Percentiles rank a stretch among this genome's conserved stretches.
Conservation (phyloP, 306 rosid species). For the Prunus davidiana region DNA sequence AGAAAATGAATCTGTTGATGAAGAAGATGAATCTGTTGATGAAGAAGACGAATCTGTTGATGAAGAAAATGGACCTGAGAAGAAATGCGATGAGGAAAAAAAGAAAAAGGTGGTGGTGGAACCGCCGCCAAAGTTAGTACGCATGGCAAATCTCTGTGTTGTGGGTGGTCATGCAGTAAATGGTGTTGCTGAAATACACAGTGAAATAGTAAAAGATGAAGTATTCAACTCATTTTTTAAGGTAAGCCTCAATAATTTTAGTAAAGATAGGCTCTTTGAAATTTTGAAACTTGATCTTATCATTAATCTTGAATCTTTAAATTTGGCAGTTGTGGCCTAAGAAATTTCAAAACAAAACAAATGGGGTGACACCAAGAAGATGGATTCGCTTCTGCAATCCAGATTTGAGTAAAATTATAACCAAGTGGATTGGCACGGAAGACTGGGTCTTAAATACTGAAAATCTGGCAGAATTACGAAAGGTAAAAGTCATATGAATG, state of each 20-base stretch:
- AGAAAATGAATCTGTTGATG: constrained; percentile 13
- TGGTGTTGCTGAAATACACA: constrained; percentile 98
- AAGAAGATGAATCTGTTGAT: constrained; percentile 8
- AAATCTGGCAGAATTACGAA: constrained; percentile 69
- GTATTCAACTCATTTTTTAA: constrained; percentile 84
- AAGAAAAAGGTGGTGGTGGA: constrained; percentile 49
- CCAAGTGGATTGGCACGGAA: constrained; percentile 76
- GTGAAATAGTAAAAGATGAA: constrained; percentile 90
- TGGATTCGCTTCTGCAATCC: constrained; percentile 98
- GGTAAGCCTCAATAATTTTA: constrained; percentile 39
- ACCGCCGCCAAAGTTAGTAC: constrained; percentile 87
- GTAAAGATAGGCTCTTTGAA: constrained; percentile 13
- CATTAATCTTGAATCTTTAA: constrained; percentile 26
- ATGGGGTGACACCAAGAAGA: constrained; percentile 98
- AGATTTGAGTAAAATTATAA: constrained; percentile 66
- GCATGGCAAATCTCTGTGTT: constrained; percentile 95
- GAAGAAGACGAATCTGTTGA: constrained; percentile 27
- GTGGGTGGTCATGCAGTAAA: constrained; percentile 98
- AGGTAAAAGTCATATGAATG: constrained; percentile 37
- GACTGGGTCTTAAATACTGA: constrained; percentile 90
- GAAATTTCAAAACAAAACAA: constrained; percentile 96
- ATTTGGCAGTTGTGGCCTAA: constrained; percentile 88
- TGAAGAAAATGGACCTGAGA: constrained; percentile 36
- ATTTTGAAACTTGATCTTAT: constrained; percentile 10
- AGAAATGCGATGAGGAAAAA: constrained; percentile 33